Conservation (phyloP, 345 rosid species). For the Populus tremula region DNA sequence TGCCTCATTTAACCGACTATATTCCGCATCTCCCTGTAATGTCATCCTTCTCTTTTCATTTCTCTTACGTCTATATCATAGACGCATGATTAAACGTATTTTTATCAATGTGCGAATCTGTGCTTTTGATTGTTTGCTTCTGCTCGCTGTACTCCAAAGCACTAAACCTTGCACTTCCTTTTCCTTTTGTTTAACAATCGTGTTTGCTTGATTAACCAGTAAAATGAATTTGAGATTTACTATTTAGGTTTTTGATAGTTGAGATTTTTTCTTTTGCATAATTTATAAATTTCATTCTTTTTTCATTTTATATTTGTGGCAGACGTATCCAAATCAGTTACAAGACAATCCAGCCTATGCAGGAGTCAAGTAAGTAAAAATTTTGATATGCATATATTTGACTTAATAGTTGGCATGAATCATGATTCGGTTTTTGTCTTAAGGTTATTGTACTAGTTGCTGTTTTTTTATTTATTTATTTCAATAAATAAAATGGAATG, state of each 20-base stretch:
- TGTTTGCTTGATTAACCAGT: neutral
- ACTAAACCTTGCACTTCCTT: neutral
- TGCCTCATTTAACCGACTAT: constrained; percentile 76
- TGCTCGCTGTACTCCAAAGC: neutral
- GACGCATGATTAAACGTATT: neutral
- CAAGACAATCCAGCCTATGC: constrained; percentile 62
- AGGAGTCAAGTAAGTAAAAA: constrained; percentile 50
- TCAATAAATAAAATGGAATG: neutral
- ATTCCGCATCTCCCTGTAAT: constrained; percentile 59
- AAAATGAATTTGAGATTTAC: too few relatives aligned
- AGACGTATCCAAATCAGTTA: constrained; percentile 65
- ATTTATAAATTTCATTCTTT: neutral
- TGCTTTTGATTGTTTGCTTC: neutral
- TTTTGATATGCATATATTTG: neutral
- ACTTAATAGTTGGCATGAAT: neutral
- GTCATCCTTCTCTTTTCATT: neutral
- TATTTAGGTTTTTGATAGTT: too few relatives aligned
- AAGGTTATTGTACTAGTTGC: neutral
- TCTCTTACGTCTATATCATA: neutral
- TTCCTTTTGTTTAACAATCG: neutral
- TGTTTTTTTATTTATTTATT: neutral
- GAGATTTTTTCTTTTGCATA: neutral
- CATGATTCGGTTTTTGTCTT: neutral
- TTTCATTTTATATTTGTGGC: constrained; percentile 11
- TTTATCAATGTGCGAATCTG: neutral